These are phyloP conservation scores for Neofusicoccum kwambonambiense DNA, from an alignment of 2,329 filamentous ascomycete species.

Conservation along the genomic window DNA sequence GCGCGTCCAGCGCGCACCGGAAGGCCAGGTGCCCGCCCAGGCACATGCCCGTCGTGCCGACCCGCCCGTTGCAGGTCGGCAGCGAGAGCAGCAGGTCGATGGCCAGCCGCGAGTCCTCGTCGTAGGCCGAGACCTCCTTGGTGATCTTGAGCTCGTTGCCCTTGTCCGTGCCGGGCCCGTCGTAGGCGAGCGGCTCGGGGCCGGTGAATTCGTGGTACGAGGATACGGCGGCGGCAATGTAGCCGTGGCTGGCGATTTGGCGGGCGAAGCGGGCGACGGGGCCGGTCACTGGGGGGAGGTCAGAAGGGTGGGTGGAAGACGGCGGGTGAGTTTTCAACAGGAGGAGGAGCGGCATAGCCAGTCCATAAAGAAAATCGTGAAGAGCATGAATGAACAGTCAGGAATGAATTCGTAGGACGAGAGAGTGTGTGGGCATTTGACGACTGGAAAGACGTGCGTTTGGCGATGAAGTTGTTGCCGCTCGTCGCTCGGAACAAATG, in stretches of 20 bases:
- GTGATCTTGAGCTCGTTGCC: conserved; percentile 84
- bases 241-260: conserved; percentile 88
- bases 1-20: conserved; percentile 69
- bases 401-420: no score
- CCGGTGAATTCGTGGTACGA: conserved; percentile 93
- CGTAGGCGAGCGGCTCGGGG: conserved; percentile 79
- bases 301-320: no score
- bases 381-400: no score
- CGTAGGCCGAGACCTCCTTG: conserved; percentile 84
- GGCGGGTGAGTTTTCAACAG: no score
- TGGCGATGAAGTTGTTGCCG: neutral
- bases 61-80: conserved; percentile 65
- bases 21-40: conserved; percentile 85
- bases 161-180: conserved; percentile 80
- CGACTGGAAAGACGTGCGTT: neutral
- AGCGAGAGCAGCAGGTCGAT: conserved; percentile 43
- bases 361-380: no score
- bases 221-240: conserved; percentile 87
- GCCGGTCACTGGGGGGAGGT: conserved; percentile 70
- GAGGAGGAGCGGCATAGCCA: no score
- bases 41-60: conserved; percentile 87
- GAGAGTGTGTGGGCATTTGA: neutral
- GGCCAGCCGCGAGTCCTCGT: conserved; percentile 54
- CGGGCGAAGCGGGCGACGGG: conserved; percentile 86
- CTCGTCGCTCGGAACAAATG: no score